Evolutionary conservation across 2,329 filamentous ascomycete species (phyloP), one percentile per base, ranked within the genome.

Genomic region (Fusarium fujikuroi): DNA sequence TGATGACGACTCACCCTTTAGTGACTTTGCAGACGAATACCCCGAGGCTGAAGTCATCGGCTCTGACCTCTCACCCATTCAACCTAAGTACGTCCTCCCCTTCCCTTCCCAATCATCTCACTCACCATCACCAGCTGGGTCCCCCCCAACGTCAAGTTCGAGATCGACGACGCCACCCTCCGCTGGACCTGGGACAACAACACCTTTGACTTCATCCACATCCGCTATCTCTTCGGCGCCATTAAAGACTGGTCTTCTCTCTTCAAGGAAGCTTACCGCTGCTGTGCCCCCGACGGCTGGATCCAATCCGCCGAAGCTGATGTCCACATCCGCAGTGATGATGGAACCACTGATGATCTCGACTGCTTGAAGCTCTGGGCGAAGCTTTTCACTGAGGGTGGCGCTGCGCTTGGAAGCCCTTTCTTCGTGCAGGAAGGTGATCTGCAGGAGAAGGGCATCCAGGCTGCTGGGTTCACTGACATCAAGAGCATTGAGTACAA

Each of bases 141-240:
- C 3, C 74, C 74, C 12, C 66, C 74, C 3, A 76, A 76, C 2
- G 69, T 76, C 11, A 72, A 73, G 37, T 76, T 76, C 18, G 74
- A 76, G 46, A 72, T 76, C 3, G 72, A 76, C 21, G 74, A 76
- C 12, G 74, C 74, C 8, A 69, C 69, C 1, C 69, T 76, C 2
- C 52, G 56, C 5, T 76, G 74, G 74, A 73, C 74, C 3, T 76
- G 72, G 69, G 47, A 75, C 2, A 4, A 63, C 1, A 69, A 76
- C 21, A 53, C 60, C 9, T 76, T 76, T 12, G 74, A 76, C 11
- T 76, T 76, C 7, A 61, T 76, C 43, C 74, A 76, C 40, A 73
- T 76, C 16, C 74, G 74, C 5, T 76, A 76, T 15, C 74, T 76
- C 18, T 76, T 76, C 19, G 74, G 74, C 5, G 74, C 74, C 19